phyloP scores from a whole-genome alignment of 2,329 filamentous ascomycete genomes.

The Colletotrichum liaoningense region DNA sequence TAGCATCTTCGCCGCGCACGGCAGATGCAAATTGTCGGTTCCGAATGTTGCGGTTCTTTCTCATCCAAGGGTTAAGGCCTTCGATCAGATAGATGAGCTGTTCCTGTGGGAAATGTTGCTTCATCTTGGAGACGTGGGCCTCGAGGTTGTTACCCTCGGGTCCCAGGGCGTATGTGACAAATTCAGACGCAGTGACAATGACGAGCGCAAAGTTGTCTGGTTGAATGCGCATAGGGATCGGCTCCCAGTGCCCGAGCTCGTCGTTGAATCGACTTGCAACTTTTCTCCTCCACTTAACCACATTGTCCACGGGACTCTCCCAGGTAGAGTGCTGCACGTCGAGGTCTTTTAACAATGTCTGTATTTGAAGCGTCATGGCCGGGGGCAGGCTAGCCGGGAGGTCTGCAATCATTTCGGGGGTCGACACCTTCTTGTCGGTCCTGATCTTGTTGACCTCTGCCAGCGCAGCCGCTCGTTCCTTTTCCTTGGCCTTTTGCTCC shows the following conservation, averaged over 20 bases:
- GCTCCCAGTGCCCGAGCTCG: slow-evolving; percentile 72
- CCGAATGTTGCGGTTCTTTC: slow-evolving; percentile 74
- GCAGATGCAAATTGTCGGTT: slow-evolving; percentile 76
- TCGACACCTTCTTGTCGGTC: slow-evolving; percentile 78
- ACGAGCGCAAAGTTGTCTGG: slow-evolving; percentile 72
- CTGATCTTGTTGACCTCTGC: slow-evolving; percentile 79
- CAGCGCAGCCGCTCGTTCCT: slow-evolving; percentile 72
- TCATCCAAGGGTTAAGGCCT: slow-evolving; percentile 73
- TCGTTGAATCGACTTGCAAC: slow-evolving; percentile 73
- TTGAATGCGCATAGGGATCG: slow-evolving; percentile 61
- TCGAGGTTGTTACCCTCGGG: slow-evolving; percentile 64
- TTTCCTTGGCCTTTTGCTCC: slow-evolving; percentile 71
- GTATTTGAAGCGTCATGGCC: slow-evolving; percentile 56
- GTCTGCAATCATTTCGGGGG: slow-evolving; percentile 82
- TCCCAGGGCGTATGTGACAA: slow-evolving; percentile 69
- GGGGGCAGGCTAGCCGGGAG: slow-evolving; percentile 68
- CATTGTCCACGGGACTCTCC: slow-evolving; percentile 58
- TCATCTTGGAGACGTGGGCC: slow-evolving; percentile 67
- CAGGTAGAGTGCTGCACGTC: slow-evolving; percentile 59
- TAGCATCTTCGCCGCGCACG: slow-evolving; percentile 59
- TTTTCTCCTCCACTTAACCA: slow-evolving; percentile 77
- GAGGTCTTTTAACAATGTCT: slow-evolving; percentile 62
- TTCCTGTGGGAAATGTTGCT: slow-evolving; percentile 61
- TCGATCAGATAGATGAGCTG: slow-evolving; percentile 79
- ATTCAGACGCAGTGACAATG: slow-evolving; percentile 71